Conservation (phyloP, 768 basidiomycete species). For the Rhizopogon sp. region DNA sequence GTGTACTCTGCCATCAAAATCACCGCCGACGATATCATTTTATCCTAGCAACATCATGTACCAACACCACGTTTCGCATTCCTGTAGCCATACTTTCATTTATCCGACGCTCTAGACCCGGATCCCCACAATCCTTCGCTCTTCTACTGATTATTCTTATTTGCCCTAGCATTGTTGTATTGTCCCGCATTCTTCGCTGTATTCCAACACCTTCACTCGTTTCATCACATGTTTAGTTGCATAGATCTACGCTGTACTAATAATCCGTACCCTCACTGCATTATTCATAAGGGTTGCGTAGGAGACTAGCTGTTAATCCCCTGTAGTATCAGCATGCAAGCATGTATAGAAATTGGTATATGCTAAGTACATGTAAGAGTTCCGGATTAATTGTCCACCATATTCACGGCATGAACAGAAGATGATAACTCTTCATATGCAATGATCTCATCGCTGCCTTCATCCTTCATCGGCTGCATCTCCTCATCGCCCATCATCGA, state of each 20-base stretch:
- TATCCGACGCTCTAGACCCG: background rate
- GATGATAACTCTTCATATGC: background rate
- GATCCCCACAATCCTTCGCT: background rate
- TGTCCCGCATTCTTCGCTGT: slow-evolving; percentile 8
- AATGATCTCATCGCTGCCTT: background rate
- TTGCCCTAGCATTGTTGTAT: background rate
- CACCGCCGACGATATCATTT: slow-evolving; percentile 22
- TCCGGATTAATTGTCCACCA: too few relatives aligned
- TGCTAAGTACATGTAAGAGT: background rate
- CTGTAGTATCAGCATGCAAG: background rate
- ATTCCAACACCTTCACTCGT: slow-evolving; percentile 3
- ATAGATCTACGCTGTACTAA: background rate
- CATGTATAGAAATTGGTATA: background rate
- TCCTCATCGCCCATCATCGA: slow-evolving; percentile 8
- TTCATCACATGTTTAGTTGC: background rate
- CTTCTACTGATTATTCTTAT: slow-evolving; percentile 1
- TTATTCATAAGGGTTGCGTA: background rate
- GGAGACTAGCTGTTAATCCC: background rate
- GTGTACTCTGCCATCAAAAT: slow-evolving; percentile 48
- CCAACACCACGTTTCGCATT: background rate
- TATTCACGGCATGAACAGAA: background rate
- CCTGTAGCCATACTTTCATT: background rate
- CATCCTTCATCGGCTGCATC: background rate
- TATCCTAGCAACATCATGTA: background rate
- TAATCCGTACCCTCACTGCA: background rate